Evolutionary conservation across 805 yeast species (phyloP).

Genomic region (Candida argentea): DNA sequence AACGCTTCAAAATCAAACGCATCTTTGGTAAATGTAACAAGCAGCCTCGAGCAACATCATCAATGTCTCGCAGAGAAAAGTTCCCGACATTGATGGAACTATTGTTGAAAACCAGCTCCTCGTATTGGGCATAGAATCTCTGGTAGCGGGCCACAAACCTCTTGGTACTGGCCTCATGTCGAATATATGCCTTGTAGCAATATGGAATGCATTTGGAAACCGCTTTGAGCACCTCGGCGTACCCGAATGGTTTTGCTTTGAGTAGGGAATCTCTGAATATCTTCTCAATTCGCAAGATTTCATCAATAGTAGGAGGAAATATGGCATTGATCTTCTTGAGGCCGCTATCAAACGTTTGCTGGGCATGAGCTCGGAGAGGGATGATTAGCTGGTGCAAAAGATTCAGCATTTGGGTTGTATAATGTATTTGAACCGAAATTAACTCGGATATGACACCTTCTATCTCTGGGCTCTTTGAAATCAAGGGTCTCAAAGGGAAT

Average conservation of each 20-base stretch:
- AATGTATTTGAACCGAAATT: slow-evolving; percentile 60
- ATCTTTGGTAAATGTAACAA: slow-evolving; percentile 57
- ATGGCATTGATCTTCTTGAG: slow-evolving; percentile 62
- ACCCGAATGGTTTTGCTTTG: slow-evolving; percentile 58
- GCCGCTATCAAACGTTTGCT: slow-evolving; percentile 42
- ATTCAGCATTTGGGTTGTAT: slow-evolving; percentile 60
- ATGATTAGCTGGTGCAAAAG: slow-evolving; percentile 71
- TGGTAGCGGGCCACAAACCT: slow-evolving; percentile 47
- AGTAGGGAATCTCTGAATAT: slow-evolving; percentile 68
- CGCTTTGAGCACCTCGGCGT: slow-evolving; percentile 67
- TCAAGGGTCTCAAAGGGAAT: slow-evolving; percentile 5
- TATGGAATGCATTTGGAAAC: slow-evolving; percentile 79
- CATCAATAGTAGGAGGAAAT: slow-evolving; percentile 94
- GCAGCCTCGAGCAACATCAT: slow-evolving; percentile 51
- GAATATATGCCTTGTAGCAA: slow-evolving; percentile 83
- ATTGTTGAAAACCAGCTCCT: slow-evolving; percentile 19
- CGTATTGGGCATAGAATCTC: slow-evolving; percentile 23
- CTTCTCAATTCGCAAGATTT: slow-evolving; percentile 82
- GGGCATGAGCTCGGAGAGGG: slow-evolving; percentile 64
- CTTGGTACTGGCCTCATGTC: slow-evolving; percentile 89
- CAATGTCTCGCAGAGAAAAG: slow-evolving; percentile 22
- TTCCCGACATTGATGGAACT: slow-evolving; percentile 17
- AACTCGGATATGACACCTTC: slow-evolving; percentile 57
- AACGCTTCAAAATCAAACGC: slow-evolving; percentile 56
- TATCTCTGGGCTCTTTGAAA: slow-evolving; percentile 11